Conservation (phyloP, 345 rosid genomes). For the sweet orange (Citrus sinensis) region DNA sequence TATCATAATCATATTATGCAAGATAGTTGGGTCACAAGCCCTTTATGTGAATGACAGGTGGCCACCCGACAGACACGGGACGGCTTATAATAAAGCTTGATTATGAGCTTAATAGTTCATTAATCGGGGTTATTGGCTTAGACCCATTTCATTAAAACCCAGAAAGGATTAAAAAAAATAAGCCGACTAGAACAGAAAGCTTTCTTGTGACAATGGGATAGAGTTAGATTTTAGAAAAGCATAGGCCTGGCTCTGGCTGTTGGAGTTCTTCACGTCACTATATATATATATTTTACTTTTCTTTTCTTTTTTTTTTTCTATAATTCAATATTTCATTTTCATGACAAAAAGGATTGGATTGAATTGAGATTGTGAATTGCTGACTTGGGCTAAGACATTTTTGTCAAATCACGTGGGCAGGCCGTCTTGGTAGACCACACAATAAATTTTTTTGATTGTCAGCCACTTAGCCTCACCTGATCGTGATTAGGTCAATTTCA, state of each 20-base stretch:
- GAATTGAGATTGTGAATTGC: slow-evolving; percentile 21
- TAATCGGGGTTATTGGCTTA: slow-evolving; percentile 6
- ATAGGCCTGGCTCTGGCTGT: slow-evolving; percentile 15
- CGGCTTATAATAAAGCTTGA: slow-evolving; percentile 30
- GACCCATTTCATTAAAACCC: background rate
- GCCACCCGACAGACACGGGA: slow-evolving; percentile 18
- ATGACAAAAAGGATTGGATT: slow-evolving; percentile 7
- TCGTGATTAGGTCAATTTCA: slow-evolving; percentile 39
- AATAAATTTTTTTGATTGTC: background rate
- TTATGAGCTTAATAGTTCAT: slow-evolving; percentile 9
- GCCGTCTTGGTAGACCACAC: slow-evolving; percentile 36
- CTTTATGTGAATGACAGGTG: slow-evolving; percentile 31
- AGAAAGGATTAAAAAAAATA: background rate
- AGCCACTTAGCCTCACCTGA: slow-evolving; percentile 39
- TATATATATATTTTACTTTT: too few relatives aligned
- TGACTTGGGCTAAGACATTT: slow-evolving; percentile 20
- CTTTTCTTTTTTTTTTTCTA: too few relatives aligned
- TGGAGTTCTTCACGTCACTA: slow-evolving; percentile 45
- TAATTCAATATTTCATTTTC: slow-evolving; percentile 12
- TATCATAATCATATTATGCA: background rate
- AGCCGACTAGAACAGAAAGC: slow-evolving; percentile 46
- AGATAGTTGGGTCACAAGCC: slow-evolving; percentile 2
- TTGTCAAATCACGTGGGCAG: slow-evolving; percentile 39
- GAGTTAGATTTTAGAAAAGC: slow-evolving; percentile 10
- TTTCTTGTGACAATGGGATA: slow-evolving; percentile 36